Conservation (phyloP, 768 basidiomycete species). For the Russula dissimulans region DNA sequence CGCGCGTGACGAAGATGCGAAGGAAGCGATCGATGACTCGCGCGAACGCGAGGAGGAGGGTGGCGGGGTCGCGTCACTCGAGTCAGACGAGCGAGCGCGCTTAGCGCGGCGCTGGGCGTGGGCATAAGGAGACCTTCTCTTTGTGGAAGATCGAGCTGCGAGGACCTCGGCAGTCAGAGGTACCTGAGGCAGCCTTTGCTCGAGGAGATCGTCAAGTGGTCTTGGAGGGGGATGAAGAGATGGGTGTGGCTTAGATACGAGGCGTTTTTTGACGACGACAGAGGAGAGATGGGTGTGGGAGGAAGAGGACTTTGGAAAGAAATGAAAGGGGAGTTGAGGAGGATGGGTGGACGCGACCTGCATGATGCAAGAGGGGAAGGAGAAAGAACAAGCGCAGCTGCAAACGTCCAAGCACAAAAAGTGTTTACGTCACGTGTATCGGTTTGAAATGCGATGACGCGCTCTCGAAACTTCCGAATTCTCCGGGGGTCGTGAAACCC, state of each 20-base stretch:
- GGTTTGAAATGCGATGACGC: background rate
- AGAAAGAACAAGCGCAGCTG: background rate
- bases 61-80: slow-evolving; percentile 13
- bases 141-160: background rate
- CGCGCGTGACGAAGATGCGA: slow-evolving; percentile 17
- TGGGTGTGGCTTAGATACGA: slow-evolving; percentile 21
- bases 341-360: slow-evolving; percentile 8
- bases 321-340: slow-evolving; percentile 19
- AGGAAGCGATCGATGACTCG: slow-evolving; percentile 17
- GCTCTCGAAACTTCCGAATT: background rate
- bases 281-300: slow-evolving; percentile 14
- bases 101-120: background rate
- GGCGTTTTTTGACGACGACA: slow-evolving; percentile 25
- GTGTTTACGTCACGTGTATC: background rate
- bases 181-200: slow-evolving; percentile 1
- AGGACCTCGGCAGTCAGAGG: background rate
- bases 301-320: slow-evolving; percentile 27
- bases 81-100: slow-evolving; percentile 18
- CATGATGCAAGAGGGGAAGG: slow-evolving; percentile 1
- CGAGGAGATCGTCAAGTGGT: background rate
- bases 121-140: background rate
- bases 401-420: background rate
- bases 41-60: slow-evolving; percentile 1
- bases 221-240: background rate
- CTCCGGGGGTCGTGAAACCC: too few species aligned